A percentile compares a stretch with the other conserved stretches of the same genome.
These are phyloP conservation scores for Trametes sanguinea DNA, from an alignment of 768 basidiomycete species.

Conservation along the genomic window DNA sequence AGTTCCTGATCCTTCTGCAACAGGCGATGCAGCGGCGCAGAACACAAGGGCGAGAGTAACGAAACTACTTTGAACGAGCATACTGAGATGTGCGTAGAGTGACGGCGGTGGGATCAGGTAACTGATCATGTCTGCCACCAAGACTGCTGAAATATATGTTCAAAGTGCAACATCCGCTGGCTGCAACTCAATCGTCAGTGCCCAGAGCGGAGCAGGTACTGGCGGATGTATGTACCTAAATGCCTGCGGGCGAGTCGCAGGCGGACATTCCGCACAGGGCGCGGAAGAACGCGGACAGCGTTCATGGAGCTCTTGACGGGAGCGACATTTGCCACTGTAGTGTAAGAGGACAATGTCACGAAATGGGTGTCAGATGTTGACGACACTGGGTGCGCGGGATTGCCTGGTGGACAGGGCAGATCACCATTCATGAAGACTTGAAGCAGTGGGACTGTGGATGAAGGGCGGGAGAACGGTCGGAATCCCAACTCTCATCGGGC, in stretches of 20 bases:
- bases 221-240: not conserved
- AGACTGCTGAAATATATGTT: not conserved
- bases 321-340: no score
- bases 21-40: constrained; percentile 5
- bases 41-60: constrained; percentile 8
- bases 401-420: no score
- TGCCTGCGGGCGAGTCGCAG: not conserved
- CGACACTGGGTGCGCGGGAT: not conserved
- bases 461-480: not conserved
- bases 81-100: not conserved
- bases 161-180: constrained; percentile 3
- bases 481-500: not conserved
- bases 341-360: no score
- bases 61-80: constrained; percentile 9
- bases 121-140: not conserved
- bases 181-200: not conserved
- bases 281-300: not conserved
- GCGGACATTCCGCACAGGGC: no score
- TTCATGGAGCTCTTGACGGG: no score
- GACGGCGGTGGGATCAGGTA: not conserved
- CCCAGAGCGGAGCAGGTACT: not conserved
- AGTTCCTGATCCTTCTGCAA: not conserved
- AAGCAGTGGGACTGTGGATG: not conserved
- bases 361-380: no score
- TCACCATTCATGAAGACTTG: no score